A percentile compares a stretch with the other conserved stretches of the same genome.
Evolutionary conservation across 139 green algal genomes (phyloP).

Genomic region (Tetratostichococcus sp.): DNA sequence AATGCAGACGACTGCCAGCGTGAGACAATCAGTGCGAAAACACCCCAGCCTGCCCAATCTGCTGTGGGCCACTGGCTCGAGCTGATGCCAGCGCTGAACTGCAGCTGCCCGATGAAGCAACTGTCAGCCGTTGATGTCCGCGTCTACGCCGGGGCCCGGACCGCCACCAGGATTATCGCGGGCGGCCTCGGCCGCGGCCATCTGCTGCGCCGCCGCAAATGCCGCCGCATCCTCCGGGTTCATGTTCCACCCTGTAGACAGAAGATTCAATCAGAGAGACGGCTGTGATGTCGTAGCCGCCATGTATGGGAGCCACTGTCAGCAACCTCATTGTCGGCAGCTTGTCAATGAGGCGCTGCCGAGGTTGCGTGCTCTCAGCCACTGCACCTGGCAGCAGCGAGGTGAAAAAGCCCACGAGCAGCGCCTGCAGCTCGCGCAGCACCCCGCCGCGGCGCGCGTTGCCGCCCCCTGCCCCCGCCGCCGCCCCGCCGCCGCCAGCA

Average conservation of each 20-base stretch:
- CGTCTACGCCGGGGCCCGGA: background rate
- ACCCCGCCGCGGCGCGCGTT: constrained; percentile 25
- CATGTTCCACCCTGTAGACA: constrained; percentile 53
- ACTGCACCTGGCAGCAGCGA: constrained; percentile 62
- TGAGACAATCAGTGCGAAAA: too few relatives aligned
- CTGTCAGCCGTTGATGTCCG: background rate
- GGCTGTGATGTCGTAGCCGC: too few relatives aligned
- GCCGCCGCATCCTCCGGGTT: constrained; percentile 61
- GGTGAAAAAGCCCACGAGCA: constrained; percentile 74
- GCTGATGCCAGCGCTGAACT: too few relatives aligned
- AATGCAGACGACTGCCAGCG: too few relatives aligned
- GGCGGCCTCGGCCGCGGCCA: constrained; percentile 17
- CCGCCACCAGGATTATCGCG: constrained; percentile 25
- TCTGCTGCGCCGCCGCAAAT: constrained; percentile 39
- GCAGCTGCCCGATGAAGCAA: too few relatives aligned
- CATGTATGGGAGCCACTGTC: background rate
- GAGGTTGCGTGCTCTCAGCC: background rate
- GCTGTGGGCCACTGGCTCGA: too few relatives aligned
- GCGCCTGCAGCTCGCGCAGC: constrained; percentile 57
- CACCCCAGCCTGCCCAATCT: too few relatives aligned
- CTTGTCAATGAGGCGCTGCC: background rate
- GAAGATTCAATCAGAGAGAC: too few relatives aligned
- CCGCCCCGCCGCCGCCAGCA: background rate
- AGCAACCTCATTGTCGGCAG: background rate
- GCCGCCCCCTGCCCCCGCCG: background rate